Base-by-base conservation (phyloP, 2,329 filamentous ascomycete species). In the Endoconidiophora laricicola region DNA sequence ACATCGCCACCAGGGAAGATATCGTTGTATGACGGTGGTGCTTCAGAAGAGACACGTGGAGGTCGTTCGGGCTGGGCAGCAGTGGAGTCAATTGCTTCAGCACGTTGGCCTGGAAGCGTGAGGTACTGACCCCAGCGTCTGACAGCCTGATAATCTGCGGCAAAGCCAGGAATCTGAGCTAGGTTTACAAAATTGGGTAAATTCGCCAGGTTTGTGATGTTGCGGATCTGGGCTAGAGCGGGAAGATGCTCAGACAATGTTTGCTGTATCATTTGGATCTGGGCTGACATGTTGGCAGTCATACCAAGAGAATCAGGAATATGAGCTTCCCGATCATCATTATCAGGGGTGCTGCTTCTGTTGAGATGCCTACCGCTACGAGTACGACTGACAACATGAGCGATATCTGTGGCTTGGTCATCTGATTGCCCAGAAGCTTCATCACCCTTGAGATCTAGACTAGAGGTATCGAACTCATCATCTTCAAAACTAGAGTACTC, bases 11-110 rank as follows among this genome's bases (percentile, higher is more conserved):
- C 66, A 1, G 83, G 84, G 61, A 79, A 91, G 24, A 91, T 75
- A 44, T 88, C 85, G 48, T 87, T 79, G 56, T 91, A 91, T 0
- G 85, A 76, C 7, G 85, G 85, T 6, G 83, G 83, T 29, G 74
- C 69, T 3, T 70, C 66, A 47, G 38, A 12, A 12, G 26, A 16
- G 9, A n/a, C 18, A 38, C 44, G 47, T 3, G 10, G 12, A 44
- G 42, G 23, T 18, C 7, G 10, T n/a, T 33, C 22, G 4, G 42
- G 18, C 7, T 46, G 44, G 22, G 5, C 43, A 46, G 16, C 38
- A 22, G 64, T 60, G 26, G 65, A 63, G 14, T 59, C 64, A 4
- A 69, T 63, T 2, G 71, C 68, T 18, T 65, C 72, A 4, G 76
- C 72, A 45, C 73, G 67, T 33, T 68, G 76, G 55, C 79, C 74